Percentiles rank a stretch among this genome's conserved stretches.
Evolutionary conservation across 805 yeast genomes (phyloP).

Genomic region (Brettanomyces sp.): DNA sequence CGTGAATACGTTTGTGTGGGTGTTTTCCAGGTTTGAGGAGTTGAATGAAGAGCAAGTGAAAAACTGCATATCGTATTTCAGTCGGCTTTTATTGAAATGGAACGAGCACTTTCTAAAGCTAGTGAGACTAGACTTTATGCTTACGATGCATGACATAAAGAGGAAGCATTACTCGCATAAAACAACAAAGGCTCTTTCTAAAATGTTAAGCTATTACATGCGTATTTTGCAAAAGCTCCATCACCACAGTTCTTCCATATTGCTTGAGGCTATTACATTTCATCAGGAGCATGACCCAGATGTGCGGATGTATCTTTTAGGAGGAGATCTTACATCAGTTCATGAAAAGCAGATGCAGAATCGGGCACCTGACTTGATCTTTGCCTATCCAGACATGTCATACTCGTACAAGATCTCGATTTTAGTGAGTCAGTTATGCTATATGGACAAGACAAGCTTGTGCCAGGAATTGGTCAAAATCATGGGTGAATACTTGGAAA

Average conservation of each 20-base stretch:
- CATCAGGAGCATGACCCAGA: slow-evolving; percentile 40
- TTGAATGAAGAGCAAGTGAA: slow-evolving; percentile 51
- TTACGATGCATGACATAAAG: slow-evolving; percentile 41
- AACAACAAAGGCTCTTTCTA: slow-evolving; percentile 51
- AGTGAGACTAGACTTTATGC: slow-evolving; percentile 68
- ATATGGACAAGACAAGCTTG: slow-evolving; percentile 36
- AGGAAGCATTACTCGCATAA: slow-evolving; percentile 39
- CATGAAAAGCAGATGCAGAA: slow-evolving; percentile 24
- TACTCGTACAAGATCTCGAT: slow-evolving; percentile 17
- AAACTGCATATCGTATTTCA: slow-evolving; percentile 59
- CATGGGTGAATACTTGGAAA: slow-evolving; percentile 3
- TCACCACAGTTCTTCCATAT: slow-evolving; percentile 43
- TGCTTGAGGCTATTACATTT: slow-evolving; percentile 52
- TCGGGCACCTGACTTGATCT: slow-evolving; percentile 9
- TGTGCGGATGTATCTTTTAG: slow-evolving; percentile 42
- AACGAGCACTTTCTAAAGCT: slow-evolving; percentile 46
- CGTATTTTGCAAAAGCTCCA: slow-evolving; percentile 41
- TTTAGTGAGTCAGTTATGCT: slow-evolving; percentile 14
- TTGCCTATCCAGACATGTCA: slow-evolving; percentile 11
- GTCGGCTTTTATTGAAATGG: slow-evolving; percentile 55
- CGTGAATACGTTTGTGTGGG: slow-evolving; percentile 56
- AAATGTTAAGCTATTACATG: slow-evolving; percentile 59
- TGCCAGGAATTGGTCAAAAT: slow-evolving; percentile 33
- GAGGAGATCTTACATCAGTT: slow-evolving; percentile 43
- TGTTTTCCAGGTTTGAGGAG: slow-evolving; percentile 53